phyloP scores from a whole-genome alignment of 345 rosid species.

The Syzygium grande region DNA sequence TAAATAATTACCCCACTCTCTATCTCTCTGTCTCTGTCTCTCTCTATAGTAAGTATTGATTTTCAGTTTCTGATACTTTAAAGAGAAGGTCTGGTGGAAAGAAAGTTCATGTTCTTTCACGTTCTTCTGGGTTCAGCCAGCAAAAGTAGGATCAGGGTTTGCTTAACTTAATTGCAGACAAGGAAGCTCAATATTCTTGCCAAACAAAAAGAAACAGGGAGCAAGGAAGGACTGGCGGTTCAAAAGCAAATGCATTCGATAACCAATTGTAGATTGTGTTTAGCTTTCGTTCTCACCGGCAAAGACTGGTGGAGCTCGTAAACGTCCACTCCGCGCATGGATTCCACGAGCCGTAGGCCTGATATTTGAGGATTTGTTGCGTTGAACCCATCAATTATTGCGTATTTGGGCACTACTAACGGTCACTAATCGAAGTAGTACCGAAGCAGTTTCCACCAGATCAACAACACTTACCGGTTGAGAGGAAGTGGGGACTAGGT shows the following conservation, averaged over 20 bases:
- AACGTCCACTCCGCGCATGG: background rate
- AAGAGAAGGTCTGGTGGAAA: background rate
- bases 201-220: background rate
- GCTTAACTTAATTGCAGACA: background rate
- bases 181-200: background rate
- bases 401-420: background rate
- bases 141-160: background rate
- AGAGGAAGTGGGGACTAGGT: background rate
- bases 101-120: background rate
- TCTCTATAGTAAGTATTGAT: background rate
- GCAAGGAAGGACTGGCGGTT: background rate
- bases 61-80: background rate
- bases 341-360: background rate
- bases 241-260: background rate
- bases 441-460: background rate
- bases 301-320: background rate
- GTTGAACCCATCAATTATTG: background rate
- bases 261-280: background rate
- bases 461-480: background rate
- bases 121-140: background rate
- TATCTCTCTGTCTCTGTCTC: background rate
- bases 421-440: background rate
- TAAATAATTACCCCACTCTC: background rate
- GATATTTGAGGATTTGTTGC: background rate
- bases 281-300: background rate